Evolutionary conservation across 2,329 filamentous ascomycete genomes (phyloP).

Genomic region (Orbilia brochopaga): DNA sequence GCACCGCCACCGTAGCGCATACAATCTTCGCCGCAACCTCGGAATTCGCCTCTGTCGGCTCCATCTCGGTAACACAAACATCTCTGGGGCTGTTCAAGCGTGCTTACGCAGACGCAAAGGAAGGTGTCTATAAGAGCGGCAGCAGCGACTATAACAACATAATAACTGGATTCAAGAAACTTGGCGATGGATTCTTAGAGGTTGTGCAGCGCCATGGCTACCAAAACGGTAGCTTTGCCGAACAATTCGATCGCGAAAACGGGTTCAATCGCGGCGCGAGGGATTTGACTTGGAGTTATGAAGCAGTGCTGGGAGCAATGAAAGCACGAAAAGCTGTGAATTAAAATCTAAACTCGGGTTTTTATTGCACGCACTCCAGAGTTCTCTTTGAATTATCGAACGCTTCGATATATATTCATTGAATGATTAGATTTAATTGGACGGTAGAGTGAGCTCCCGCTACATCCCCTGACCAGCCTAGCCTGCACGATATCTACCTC

Average conservation of each 20-base stretch:
- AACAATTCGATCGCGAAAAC: conserved; percentile 68
- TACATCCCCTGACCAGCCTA: no score
- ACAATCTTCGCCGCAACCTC: conserved; percentile 78
- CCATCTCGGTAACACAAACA: conserved; percentile 68
- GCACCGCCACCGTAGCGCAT: conserved; percentile 77
- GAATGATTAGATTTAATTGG: no score
- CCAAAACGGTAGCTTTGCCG: conserved; percentile 68
- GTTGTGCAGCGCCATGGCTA: conserved; percentile 63
- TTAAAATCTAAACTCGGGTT: background rate
- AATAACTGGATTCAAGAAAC: conserved; percentile 67
- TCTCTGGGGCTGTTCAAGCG: conserved; percentile 76
- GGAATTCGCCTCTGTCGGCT: conserved; percentile 70
- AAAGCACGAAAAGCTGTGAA: conserved; percentile 45
- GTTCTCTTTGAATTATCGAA: no score
- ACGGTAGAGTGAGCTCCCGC: no score
- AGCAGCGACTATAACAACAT: conserved; percentile 65
- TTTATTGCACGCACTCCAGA: no score
- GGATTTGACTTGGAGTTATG: conserved; percentile 77
- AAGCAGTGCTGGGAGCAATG: conserved; percentile 68
- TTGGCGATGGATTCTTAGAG: conserved; percentile 66
- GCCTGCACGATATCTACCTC: no score
- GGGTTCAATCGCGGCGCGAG: conserved; percentile 62
- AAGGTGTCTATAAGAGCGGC: conserved; percentile 70
- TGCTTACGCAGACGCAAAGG: conserved; percentile 65
- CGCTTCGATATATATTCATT: no score